phyloP scores from a whole-genome alignment of 2,329 filamentous ascomycete genomes.

The Coniosporium tulheliwenetii region DNA sequence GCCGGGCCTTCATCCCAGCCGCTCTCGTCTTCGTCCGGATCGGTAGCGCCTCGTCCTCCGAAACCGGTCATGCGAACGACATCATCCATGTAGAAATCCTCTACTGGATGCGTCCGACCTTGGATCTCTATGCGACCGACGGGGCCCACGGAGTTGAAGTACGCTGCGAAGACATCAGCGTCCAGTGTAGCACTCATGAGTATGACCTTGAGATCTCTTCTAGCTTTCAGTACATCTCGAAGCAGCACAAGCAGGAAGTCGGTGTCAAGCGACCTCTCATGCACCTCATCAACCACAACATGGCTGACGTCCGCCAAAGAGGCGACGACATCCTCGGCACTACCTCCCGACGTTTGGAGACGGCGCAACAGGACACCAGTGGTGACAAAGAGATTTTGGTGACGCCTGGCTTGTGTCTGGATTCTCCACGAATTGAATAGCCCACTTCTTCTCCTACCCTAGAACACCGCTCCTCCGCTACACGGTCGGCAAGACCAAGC shows the following conservation, averaged over 20 bases:
- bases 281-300: slow-evolving; percentile 90
- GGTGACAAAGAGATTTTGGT: slow-evolving; percentile 89
- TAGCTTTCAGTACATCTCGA: slow-evolving; percentile 59
- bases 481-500: slow-evolving; percentile 81
- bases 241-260: slow-evolving; percentile 85
- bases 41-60: slow-evolving; percentile 17
- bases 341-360: slow-evolving; percentile 77
- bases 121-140: slow-evolving; percentile 78
- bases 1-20: slow-evolving; percentile 27
- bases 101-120: slow-evolving; percentile 77
- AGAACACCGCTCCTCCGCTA: slow-evolving; percentile 78
- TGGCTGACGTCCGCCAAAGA: slow-evolving; percentile 85
- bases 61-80: slow-evolving; percentile 69
- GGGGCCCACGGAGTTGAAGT: slow-evolving; percentile 56
- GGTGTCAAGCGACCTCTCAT: slow-evolving; percentile 87
- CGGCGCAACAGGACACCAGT: slow-evolving; percentile 83
- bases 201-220: slow-evolving; percentile 73
- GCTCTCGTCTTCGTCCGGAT: slow-evolving; percentile 31
- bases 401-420: slow-evolving; percentile 48
- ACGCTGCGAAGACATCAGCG: slow-evolving; percentile 66
- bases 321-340: slow-evolving; percentile 61
- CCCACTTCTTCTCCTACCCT: slow-evolving; percentile 76
- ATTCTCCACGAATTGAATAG: slow-evolving; percentile 84
- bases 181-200: slow-evolving; percentile 96
- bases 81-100: slow-evolving; percentile 82